These are phyloP conservation scores for Dactylellina haptotyla DNA, from an alignment of 2,329 filamentous ascomycete genomes.

Conservation along the genomic window DNA sequence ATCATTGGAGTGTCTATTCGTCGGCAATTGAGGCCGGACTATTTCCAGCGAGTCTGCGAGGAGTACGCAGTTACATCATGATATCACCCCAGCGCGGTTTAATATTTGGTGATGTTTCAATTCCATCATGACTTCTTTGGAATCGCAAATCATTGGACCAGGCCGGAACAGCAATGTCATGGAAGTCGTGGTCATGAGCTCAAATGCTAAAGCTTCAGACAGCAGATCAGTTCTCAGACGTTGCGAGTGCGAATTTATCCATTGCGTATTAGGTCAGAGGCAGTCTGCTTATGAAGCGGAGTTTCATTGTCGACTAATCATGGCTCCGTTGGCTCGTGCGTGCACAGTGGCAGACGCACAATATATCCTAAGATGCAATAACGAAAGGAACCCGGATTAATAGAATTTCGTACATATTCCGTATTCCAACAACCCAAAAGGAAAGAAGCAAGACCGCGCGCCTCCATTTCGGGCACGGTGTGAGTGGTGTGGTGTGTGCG, in stretches of 20 bases:
- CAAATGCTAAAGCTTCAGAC: too few species aligned
- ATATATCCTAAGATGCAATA: conserved; percentile 32
- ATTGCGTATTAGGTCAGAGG: conserved; percentile 44
- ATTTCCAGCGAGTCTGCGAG: conserved; percentile 2
- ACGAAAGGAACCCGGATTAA: conserved; percentile 33
- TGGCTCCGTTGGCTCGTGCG: conserved; percentile 36
- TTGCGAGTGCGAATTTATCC: conserved; percentile 32
- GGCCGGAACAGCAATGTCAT: background rate
- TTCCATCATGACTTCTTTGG: too few species aligned
- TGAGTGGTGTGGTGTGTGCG: too few species aligned
- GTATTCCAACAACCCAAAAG: conserved; percentile 7
- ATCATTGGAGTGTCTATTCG: background rate
- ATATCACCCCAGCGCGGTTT: too few species aligned
- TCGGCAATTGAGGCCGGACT: conserved; percentile 9
- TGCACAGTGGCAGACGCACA: conserved; percentile 16
- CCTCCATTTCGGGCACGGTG: too few species aligned
- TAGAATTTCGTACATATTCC: conserved; percentile 43
- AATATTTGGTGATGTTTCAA: too few species aligned
- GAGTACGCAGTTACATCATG: background rate
- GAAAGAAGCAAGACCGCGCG: too few species aligned
- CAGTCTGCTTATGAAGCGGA: conserved; percentile 12
- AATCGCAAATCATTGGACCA: too few species aligned
- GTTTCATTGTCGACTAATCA: conserved; percentile 42
- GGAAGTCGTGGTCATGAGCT: background rate
- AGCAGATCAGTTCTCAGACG: background rate